These are phyloP conservation scores for Phlebiopsis gigantea DNA, from an alignment of 768 basidiomycete genomes.

Conservation along the genomic window DNA sequence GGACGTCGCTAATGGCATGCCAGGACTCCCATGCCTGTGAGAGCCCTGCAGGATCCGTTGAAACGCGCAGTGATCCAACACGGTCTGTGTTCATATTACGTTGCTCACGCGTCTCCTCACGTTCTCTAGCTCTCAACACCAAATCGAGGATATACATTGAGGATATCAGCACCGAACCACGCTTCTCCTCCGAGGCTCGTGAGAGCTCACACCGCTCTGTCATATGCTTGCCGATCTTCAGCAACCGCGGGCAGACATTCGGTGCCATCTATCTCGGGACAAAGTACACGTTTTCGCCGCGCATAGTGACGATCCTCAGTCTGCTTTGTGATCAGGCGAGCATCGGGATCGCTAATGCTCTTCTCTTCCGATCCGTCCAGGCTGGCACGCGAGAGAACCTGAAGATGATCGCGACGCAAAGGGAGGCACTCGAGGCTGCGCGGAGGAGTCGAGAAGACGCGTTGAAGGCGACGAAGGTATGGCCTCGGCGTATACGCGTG, in stretches of 20 bases:
- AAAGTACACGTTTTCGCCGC: conserved; percentile 57
- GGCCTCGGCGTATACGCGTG: neutral
- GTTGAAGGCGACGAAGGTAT: conserved; percentile 65
- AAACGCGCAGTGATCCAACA: conserved; percentile 65
- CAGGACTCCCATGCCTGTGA: conserved; percentile 58
- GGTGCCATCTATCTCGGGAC: conserved; percentile 66
- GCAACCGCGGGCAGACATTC: conserved; percentile 72
- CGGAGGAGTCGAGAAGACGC: conserved; percentile 68
- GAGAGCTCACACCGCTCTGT: conserved; percentile 57
- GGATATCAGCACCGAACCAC: conserved; percentile 58
- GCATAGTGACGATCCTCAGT: conserved; percentile 55
- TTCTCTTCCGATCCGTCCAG: conserved; percentile 72
- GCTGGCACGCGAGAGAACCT: conserved; percentile 69
- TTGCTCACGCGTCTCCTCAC: neutral
- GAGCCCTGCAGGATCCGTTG: conserved; percentile 54
- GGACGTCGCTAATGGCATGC: neutral
- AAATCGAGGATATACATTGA: conserved; percentile 57
- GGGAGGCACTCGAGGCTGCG: conserved; percentile 64
- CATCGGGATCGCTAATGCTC: conserved; percentile 68
- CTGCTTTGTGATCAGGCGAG: conserved; percentile 70
- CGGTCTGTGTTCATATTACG: conserved; percentile 35
- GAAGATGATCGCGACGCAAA: conserved; percentile 71
- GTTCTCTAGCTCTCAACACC: conserved; percentile 51
- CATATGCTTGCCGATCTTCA: conserved; percentile 66
- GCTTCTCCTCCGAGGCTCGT: conserved; percentile 63